A percentile compares a stretch with the other conserved stretches of the same genome.
phyloP scores from a whole-genome alignment of 1,139 yeast genomes.

The Kluyveromyces sp. region DNA sequence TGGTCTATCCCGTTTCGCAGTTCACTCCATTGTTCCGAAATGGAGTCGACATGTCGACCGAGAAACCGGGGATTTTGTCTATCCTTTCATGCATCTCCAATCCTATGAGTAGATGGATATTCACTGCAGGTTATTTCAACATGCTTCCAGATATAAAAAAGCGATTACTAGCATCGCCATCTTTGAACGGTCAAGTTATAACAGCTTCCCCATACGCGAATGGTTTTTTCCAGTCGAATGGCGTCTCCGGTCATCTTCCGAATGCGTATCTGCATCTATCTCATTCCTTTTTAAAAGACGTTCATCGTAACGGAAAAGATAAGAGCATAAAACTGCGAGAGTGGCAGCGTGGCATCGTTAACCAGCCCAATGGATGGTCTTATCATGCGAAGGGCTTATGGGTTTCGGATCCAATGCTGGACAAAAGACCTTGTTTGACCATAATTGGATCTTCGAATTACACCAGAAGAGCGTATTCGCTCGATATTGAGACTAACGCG shows the following conservation, averaged over 20 bases:
- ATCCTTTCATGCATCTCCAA: constrained; percentile 53
- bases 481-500: constrained; percentile 85
- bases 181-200: constrained; percentile 58
- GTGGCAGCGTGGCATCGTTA: constrained; percentile 84
- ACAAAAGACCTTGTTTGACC: constrained; percentile 58
- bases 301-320: constrained; percentile 40
- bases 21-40: constrained; percentile 66
- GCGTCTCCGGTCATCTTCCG: constrained; percentile 77
- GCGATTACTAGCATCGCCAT: constrained; percentile 52
- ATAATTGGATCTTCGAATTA: constrained; percentile 90
- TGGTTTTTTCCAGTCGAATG: constrained; percentile 81
- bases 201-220: constrained; percentile 93
- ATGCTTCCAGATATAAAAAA: constrained; percentile 69
- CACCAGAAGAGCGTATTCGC: constrained; percentile 80
- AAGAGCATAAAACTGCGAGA: constrained; percentile 55
- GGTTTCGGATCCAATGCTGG: constrained; percentile 55
- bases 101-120: constrained; percentile 62
- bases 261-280: constrained; percentile 81
- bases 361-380: constrained; percentile 85
- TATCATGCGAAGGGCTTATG: constrained; percentile 98
- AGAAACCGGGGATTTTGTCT: constrained; percentile 60
- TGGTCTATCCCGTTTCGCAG: constrained; percentile 90
- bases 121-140: constrained; percentile 96
- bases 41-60: constrained; percentile 64
- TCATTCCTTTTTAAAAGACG: constrained; percentile 55